phyloP scores from a whole-genome alignment of 768 basidiomycete species.

The Trametes cingulata region DNA sequence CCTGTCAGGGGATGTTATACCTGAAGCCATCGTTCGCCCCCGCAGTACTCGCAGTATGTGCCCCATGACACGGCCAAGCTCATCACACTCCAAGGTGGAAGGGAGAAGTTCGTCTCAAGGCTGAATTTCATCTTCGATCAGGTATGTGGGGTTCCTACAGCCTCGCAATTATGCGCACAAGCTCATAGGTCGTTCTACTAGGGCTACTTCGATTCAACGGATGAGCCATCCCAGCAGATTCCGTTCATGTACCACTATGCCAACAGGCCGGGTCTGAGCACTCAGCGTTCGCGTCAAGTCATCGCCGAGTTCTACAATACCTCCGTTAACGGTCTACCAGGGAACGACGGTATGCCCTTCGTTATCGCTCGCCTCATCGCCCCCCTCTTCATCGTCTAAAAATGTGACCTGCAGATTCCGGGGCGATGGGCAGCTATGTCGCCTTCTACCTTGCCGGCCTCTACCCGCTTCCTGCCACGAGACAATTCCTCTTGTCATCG shows the following conservation, averaged over 20 bases:
- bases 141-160: slow-evolving; percentile 25
- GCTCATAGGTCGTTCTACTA: slow-evolving; percentile 20
- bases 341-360: slow-evolving; percentile 54
- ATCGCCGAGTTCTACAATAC: slow-evolving; percentile 60
- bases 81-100: slow-evolving; percentile 61
- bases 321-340: slow-evolving; percentile 56
- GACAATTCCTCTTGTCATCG: slow-evolving; percentile 57
- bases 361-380: too few species aligned
- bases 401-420: slow-evolving; percentile 29
- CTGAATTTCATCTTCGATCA: slow-evolving; percentile 60
- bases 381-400: neutral
- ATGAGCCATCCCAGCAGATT: slow-evolving; percentile 69
- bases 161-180: neutral
- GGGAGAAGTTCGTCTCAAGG: slow-evolving; percentile 51
- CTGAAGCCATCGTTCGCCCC: neutral
- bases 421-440: slow-evolving; percentile 66
- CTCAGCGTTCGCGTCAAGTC: slow-evolving; percentile 53
- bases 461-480: slow-evolving; percentile 64
- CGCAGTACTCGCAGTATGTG: slow-evolving; percentile 45
- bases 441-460: slow-evolving; percentile 60
- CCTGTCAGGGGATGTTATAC: neutral
- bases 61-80: slow-evolving; percentile 66
- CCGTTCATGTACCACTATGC: slow-evolving; percentile 74
- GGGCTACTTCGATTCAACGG: slow-evolving; percentile 61
- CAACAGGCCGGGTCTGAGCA: slow-evolving; percentile 57